A percentile compares a stretch with the other conserved stretches of the same genome.
phyloP scores from a whole-genome alignment of 148 eudicot species.

The Nepenthes gracilis region DNA sequence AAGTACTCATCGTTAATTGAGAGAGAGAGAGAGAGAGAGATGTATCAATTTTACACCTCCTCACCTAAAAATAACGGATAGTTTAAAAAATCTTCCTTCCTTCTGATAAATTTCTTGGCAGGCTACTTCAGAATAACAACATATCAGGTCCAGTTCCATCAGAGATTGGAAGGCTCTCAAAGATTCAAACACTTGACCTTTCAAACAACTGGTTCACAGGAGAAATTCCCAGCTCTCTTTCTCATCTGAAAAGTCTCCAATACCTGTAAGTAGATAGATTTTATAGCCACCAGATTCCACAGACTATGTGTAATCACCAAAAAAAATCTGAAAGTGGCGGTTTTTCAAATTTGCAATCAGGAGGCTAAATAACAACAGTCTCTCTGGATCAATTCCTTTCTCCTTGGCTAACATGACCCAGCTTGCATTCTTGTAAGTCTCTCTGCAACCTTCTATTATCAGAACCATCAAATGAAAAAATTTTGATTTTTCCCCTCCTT shows the following conservation, averaged over 20 bases:
- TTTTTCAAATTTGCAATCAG: constrained; percentile 15
- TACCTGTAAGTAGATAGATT: constrained; percentile 32
- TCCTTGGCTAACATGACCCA: constrained; percentile 47
- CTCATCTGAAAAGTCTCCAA: constrained; percentile 37
- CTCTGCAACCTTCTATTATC: constrained; percentile 2
- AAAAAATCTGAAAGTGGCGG: constrained; percentile 1
- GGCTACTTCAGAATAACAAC: constrained; percentile 59
- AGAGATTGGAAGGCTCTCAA: constrained; percentile 44
- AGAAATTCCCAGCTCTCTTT: constrained; percentile 46
- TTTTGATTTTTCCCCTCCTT: not conserved
- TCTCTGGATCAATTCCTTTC: constrained; percentile 42
- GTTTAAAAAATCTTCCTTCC: not conserved
- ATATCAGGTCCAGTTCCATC: constrained; percentile 50
- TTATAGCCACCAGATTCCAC: not conserved
- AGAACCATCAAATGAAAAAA: not conserved
- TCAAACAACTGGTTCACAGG: constrained; percentile 50
- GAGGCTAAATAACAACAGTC: constrained; percentile 64
- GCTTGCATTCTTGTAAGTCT: constrained; percentile 39
- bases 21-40: not conserved
- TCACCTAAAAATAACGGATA: not conserved
- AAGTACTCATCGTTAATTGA: constrained; percentile 11
- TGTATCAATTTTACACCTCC: not conserved
- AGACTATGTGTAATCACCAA: not conserved
- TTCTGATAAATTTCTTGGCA: constrained; percentile 13
- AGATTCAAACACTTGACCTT: constrained; percentile 66